These are phyloP conservation scores for Pythium graminicola DNA, from an alignment of 352 stramenopile species.

Conservation along the genomic window DNA sequence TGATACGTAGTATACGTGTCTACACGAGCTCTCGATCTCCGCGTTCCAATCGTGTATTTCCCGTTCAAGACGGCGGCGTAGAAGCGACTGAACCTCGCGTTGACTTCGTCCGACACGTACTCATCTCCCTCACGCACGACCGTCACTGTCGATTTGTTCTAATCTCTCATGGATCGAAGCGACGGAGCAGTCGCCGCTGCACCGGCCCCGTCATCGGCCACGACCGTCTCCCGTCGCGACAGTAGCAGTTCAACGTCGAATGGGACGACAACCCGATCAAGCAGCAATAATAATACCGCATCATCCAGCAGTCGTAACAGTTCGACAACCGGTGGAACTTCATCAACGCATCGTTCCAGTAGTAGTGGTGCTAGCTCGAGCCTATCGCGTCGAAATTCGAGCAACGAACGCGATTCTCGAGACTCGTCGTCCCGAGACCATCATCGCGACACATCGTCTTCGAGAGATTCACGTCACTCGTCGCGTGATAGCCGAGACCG, in stretches of 20 bases:
- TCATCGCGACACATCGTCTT: slow-evolving; percentile 19
- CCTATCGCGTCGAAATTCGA: slow-evolving; percentile 43
- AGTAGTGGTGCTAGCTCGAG: neutral
- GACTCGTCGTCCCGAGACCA: slow-evolving; percentile 26
- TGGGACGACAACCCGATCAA: slow-evolving; percentile 4
- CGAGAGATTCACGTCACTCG: slow-evolving; percentile 14
- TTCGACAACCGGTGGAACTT: no score
- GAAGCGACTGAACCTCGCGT: slow-evolving; percentile 4
- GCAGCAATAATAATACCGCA: slow-evolving; percentile 10
- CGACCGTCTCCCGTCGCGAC: slow-evolving; percentile 14
- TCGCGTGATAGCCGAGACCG: slow-evolving; percentile 15
- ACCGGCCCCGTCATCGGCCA: neutral
- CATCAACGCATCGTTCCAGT: slow-evolving; percentile 20
- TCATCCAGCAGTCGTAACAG: slow-evolving; percentile 15
- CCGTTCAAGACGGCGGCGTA: slow-evolving; percentile 5
- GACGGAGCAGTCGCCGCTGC: slow-evolving; percentile 17
- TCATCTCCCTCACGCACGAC: no score
- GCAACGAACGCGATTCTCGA: slow-evolving; percentile 10
- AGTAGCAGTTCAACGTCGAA: slow-evolving; percentile 18
- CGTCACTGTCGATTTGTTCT: no score
- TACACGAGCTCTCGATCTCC: neutral
- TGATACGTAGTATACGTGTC: no score
- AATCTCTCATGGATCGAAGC: slow-evolving; percentile 20
- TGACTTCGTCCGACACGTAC: neutral
- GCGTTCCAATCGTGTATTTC: neutral